These are phyloP conservation scores for Cyclotella kingstonii DNA, from an alignment of 108 stramenopile genomes.

Conservation along the genomic window DNA sequence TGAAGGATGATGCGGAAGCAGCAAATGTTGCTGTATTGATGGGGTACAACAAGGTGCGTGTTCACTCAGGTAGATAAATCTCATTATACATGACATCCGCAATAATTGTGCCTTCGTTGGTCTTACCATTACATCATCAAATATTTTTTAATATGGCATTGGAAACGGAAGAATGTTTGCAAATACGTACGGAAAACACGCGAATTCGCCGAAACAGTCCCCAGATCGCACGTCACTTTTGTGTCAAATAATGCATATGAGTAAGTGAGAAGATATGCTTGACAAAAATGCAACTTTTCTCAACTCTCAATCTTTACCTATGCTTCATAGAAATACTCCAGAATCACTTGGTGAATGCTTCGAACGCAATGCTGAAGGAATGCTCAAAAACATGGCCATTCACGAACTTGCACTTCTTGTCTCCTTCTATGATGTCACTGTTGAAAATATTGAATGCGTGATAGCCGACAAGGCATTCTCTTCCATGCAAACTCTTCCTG, in stretches of 20 bases:
- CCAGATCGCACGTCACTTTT: slow-evolving; percentile 81
- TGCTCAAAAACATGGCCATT: slow-evolving; percentile 96
- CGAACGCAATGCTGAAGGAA: slow-evolving; percentile 90
- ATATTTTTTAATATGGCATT: no score
- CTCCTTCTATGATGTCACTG: slow-evolving; percentile 85
- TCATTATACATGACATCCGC: neutral
- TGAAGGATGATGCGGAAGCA: slow-evolving; percentile 70
- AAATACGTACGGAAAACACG: slow-evolving; percentile 88
- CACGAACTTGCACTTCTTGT: slow-evolving; percentile 89
- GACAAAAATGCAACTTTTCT: neutral
- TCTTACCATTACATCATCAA: no score
- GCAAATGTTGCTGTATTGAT: slow-evolving; percentile 82
- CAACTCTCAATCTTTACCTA: neutral
- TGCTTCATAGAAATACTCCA: slow-evolving; percentile 49
- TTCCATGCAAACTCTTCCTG: slow-evolving; percentile 71
- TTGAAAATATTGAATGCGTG: slow-evolving; percentile 81
- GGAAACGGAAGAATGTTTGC: slow-evolving; percentile 92
- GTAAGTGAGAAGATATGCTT: slow-evolving; percentile 4
- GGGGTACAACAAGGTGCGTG: slow-evolving; percentile 85
- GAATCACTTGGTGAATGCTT: slow-evolving; percentile 92
- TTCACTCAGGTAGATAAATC: no score
- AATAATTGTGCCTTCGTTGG: neutral
- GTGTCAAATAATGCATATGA: slow-evolving; percentile 92
- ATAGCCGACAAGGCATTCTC: slow-evolving; percentile 87
- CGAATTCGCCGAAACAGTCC: slow-evolving; percentile 70